These are phyloP conservation scores for Silybum marianum DNA, from an alignment of 129 eudicot genomes.

Conservation along the genomic window DNA sequence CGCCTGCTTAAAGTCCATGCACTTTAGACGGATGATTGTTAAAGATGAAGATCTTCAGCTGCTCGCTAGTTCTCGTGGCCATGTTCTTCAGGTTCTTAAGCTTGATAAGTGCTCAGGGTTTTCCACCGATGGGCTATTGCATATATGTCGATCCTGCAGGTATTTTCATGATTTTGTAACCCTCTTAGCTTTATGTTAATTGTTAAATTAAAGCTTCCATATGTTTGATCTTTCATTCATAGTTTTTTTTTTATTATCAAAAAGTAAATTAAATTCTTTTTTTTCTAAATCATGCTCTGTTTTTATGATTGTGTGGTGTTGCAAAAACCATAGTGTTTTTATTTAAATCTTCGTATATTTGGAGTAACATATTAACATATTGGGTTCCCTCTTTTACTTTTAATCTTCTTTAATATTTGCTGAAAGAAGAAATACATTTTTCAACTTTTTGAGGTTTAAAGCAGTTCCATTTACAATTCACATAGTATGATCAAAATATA, in stretches of 20 bases:
- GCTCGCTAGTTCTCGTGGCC: conserved; percentile 7
- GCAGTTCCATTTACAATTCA: not conserved
- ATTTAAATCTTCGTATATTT: not conserved
- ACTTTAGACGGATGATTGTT: conserved; percentile 25
- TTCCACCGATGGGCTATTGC: conserved; percentile 23
- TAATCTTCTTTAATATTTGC: not conserved
- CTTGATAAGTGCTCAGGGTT: conserved; percentile 30
- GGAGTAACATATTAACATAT: not conserved
- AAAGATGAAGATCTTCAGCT: conserved; percentile 24
- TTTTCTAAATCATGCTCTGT: not conserved
- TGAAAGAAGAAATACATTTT: not conserved
- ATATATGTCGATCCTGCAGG: conserved; percentile 41
- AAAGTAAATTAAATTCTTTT: too few relatives aligned
- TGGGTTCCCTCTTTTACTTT: not conserved
- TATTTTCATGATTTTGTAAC: conserved; percentile 5
- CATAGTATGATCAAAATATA: not conserved
- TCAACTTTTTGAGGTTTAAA: not conserved
- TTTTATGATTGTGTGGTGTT: not conserved
- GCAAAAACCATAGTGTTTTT: not conserved
- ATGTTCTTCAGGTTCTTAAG: conserved; percentile 30
- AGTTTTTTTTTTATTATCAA: not conserved
- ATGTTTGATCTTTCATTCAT: not conserved
- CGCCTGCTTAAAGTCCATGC: not conserved
- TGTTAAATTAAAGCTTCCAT: not conserved
- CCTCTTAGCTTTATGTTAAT: not conserved